Base-by-base conservation (phyloP, 805 yeast species). In the Suhomyces kilbournensis region DNA sequence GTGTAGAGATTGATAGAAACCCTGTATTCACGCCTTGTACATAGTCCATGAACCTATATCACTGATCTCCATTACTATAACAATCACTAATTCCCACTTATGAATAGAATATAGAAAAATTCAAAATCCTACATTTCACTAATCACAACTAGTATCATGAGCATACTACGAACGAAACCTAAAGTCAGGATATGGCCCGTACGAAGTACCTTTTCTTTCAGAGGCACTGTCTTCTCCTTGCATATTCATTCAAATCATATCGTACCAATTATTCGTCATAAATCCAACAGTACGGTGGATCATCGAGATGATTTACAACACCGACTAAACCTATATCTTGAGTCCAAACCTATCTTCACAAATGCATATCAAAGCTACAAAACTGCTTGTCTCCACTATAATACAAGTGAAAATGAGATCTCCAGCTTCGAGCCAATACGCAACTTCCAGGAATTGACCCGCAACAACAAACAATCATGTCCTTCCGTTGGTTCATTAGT, bases 401-500 rank as follows among this genome's bases (percentile, higher is more conserved):
- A 14, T 14, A 23, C 15, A 7, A 10, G 15, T 15, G 44, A 46
- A 35, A 23, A 34, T 23, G 30, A 34, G 22, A n/a, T 46, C 19
- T 22, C 15, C 9, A 46, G 26, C 8, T 34, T 35, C 32, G 38
- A 14, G 4, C 54, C 58, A 3, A 34, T 30, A 12, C 48, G 50
- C 28, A 57, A 51, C 42, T 53, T 54, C 23, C 30, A 42, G n/a
- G 60, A 58, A 9, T 61, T 64, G 7, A 35, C 56, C 2, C 53
- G 54, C 3, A 45, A 51, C 12, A 66, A 60, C 48, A 53, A 57
- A 17, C 52, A 32, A 32, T 45, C 40, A 5, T 50, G 60, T 7
- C 71, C 73, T 0, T 50, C 46, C 1, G 52, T 53, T 4, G 82
- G 82, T 1, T 71, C 79, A 2, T 51, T 78, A 1, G 70, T 78